Evolutionary conservation across 2,329 filamentous ascomycete genomes (phyloP), one percentile per base, ranked within the genome.

Genomic region (Claviceps sp.): DNA sequence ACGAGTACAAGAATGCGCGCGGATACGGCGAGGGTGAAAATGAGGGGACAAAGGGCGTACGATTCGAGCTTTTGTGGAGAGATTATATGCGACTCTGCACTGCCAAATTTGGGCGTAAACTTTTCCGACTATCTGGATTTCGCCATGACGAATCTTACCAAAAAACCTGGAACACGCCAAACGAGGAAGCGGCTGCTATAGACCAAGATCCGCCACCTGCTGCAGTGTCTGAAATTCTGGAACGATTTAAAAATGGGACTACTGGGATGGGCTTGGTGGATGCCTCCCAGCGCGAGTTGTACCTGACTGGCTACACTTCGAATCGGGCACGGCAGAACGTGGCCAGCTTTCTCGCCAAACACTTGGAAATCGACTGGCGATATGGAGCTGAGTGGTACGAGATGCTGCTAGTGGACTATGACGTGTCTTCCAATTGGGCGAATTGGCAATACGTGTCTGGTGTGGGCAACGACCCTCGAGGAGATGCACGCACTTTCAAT

Each of bases 331-430:
- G 86, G 2, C 85, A 90, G 63, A 89, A 90, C 51, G 84, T 88
- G 1, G 86, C 85, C 0, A 84, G 75, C 16, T 91, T 87, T 62
- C 69, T 90, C 1, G 68, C 84, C 0, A 88, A 87, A 57, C 84
- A 88, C 55, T 70, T 90, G 3, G 74, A 75, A 1, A 81, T 91
- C 22, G 86, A 91, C 65, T 93, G 87, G 87, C 78, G 85, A 0
- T 74, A 86, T 14, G 87, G 86, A 0, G 87, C 86, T 0, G 86
- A 90, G 63, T 91, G 85, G 84, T 91, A 90, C 61, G 86, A 91
- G 63, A 79, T 76, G 62, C 70, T 85, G 61, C 72, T 90, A 3
- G 72, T 84, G 34, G 87, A 93, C 62, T 88, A 90, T 62, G 86
- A 91, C 58, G 75, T 85, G 0, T 80, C 77, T 14, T 84, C 76